Conservation (phyloP, 1,284 basidiomycete species). For the Marasmius oreades region DNA sequence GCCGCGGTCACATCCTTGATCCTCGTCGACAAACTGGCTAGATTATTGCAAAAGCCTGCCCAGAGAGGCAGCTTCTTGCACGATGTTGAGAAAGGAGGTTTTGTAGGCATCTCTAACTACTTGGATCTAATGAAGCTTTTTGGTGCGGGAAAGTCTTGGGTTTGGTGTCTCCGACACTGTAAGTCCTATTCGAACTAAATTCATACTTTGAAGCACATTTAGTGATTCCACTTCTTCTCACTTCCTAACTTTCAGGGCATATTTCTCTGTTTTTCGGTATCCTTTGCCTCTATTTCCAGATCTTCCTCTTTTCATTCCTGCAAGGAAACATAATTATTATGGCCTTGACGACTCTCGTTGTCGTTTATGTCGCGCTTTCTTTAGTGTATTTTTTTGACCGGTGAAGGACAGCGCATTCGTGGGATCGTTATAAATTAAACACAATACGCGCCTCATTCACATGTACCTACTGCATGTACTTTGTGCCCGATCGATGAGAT, state of each 20-base stretch:
- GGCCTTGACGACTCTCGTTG: not conserved
- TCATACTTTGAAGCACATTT: not conserved
- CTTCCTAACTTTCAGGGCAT: not conserved
- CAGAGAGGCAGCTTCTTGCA: not conserved
- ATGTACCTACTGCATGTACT: not conserved
- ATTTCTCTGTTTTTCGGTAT: not conserved
- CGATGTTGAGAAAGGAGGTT: not conserved
- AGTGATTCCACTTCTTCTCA: too few relatives aligned
- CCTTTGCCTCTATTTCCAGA: not conserved
- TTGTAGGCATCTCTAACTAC: not conserved
- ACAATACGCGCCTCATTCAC: not conserved
- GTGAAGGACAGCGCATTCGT: too few relatives aligned
- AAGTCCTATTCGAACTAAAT: not conserved
- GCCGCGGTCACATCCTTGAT: not conserved
- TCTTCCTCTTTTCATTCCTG: not conserved
- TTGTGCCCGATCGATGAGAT: not conserved
- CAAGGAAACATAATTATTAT: not conserved
- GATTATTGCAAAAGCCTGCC: not conserved
- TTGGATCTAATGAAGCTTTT: not conserved
- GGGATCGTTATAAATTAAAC: too few relatives aligned
- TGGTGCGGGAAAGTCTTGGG: not conserved
- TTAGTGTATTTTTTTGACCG: not conserved
- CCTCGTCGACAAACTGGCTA: not conserved
- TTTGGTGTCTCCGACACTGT: not conserved
- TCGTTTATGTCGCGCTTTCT: not conserved